Evolutionary conservation across 352 stramenopile species (phyloP), one percentile per base, ranked within the genome.

Genomic region (Phytophthora pini): DNA sequence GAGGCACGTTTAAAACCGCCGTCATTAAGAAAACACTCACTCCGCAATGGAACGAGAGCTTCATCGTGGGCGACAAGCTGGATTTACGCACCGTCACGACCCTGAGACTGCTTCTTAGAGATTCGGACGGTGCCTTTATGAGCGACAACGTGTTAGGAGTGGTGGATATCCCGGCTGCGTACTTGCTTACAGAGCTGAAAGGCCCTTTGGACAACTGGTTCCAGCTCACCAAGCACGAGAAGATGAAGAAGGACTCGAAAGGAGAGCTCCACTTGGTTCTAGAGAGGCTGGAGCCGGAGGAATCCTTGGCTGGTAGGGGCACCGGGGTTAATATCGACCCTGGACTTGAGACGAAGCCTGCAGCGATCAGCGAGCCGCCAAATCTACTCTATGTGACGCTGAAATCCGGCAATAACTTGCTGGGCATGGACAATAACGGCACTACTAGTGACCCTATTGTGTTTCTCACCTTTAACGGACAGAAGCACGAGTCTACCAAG

Each of bases 371-470:
- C 13, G 67, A 82, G 10, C 68, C 79, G 7, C 86, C 83, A 1
- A 94, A 94, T 50, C 51, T 92, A 43, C 60, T 94, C 10, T 85
- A 82, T 36, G 83, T 94, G 46, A 92, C 80, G 46, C 47, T 94
- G 5, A 80, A 90, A 31, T 87, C 82, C 8, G 86, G 82, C 44
- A 90, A 90, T 61, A 76, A 94, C 38, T 61, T 97, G 31, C 77
- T 97, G 15, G 84, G 84, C 0, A 96, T 97, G 84, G 89, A 97
- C 62, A 80, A 85, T 36, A 77, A 92, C 45, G 90, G 87, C 26
- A 92, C 78, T 0, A 88, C 79, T 4, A 95, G 85, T 47, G 93
- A 98, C 52, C 93, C 93, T 9, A 79, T 98, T 13, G 89, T 97
- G 50, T 88, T 93, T 43, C 60, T 96, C 5, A 77, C 69, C 48